Evolutionary conservation across 345 rosid species (phyloP).

Genomic region (Salix brachista): DNA sequence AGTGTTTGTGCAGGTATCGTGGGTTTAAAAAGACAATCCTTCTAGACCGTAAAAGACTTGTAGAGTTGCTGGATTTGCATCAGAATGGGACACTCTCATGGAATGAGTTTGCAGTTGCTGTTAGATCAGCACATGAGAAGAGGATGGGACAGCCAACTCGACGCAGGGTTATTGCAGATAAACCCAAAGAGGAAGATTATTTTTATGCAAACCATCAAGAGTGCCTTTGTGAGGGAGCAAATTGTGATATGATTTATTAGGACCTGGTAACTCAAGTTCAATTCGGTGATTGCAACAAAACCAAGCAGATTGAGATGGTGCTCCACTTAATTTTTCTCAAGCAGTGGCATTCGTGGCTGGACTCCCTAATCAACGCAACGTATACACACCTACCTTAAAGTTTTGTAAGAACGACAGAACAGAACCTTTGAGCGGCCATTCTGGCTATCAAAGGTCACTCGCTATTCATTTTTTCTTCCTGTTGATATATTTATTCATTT

Average conservation of each 20-base stretch:
- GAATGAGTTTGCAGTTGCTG: constrained; percentile 61
- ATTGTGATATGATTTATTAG: constrained; percentile 55
- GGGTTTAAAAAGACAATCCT: constrained; percentile 74
- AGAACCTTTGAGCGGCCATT: constrained; percentile 8
- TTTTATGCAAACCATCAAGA: constrained; percentile 95
- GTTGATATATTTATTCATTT: constrained; percentile 35
- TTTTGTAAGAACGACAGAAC: constrained; percentile 25
- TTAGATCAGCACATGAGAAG: constrained; percentile 56
- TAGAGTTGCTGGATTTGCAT: constrained; percentile 65
- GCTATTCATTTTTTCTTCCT: constrained; percentile 10
- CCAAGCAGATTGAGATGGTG: constrained; percentile 2
- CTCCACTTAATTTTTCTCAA: not conserved
- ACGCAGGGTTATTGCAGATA: constrained; percentile 62
- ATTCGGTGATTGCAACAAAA: constrained; percentile 12
- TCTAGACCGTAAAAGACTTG: constrained; percentile 72
- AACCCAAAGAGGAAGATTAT: constrained; percentile 97
- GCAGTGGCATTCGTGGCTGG: constrained; percentile 8
- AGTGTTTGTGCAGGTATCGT: constrained; percentile 51
- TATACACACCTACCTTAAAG: constrained; percentile 14
- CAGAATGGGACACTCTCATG: constrained; percentile 67
- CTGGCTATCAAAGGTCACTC: constrained; percentile 4
- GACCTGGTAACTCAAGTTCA: constrained; percentile 29
- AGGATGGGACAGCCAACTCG: constrained; percentile 68
- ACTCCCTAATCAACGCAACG: not conserved
- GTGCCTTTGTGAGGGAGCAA: constrained; percentile 69